Evolutionary conservation across 2,329 filamentous ascomycete genomes (phyloP).

Genomic region (Akanthomyces lecanii): DNA sequence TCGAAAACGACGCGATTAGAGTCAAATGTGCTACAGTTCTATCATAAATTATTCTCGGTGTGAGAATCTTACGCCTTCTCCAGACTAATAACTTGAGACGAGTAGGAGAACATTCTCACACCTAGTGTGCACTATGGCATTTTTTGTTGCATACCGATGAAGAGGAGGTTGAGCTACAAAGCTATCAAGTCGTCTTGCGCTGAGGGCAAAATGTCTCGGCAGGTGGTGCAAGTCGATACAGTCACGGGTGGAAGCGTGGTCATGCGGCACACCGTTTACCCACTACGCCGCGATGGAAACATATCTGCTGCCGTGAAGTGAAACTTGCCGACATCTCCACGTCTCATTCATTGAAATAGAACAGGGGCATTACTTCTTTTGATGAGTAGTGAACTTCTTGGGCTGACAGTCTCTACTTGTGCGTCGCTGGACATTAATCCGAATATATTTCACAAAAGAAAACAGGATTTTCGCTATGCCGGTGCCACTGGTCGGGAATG

Average conservation of each 20-base stretch:
- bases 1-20: too few species aligned
- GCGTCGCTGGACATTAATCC: too few species aligned
- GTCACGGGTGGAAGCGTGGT: constrained; percentile 2
- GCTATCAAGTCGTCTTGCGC: background rate
- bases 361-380: background rate
- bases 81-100: background rate
- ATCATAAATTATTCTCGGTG: too few species aligned
- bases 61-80: too few species aligned
- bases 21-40: too few species aligned
- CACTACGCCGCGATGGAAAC: background rate
- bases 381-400: too few species aligned
- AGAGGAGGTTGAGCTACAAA: background rate
- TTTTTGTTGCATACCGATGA: background rate
- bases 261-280: constrained; percentile 5
- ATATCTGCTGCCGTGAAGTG: constrained; percentile 1
- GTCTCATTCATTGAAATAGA: background rate
- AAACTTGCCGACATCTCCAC: background rate
- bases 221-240: constrained; percentile 1
- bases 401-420: too few species aligned
- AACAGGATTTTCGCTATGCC: too few species aligned
- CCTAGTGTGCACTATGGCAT: background rate
- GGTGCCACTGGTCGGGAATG: background rate
- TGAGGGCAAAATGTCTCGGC: background rate
- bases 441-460: too few species aligned
- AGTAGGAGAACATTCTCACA: background rate